Evolutionary conservation across 1,284 basidiomycete species (phyloP).

Genomic region (Laetiporus sulphureus): DNA sequence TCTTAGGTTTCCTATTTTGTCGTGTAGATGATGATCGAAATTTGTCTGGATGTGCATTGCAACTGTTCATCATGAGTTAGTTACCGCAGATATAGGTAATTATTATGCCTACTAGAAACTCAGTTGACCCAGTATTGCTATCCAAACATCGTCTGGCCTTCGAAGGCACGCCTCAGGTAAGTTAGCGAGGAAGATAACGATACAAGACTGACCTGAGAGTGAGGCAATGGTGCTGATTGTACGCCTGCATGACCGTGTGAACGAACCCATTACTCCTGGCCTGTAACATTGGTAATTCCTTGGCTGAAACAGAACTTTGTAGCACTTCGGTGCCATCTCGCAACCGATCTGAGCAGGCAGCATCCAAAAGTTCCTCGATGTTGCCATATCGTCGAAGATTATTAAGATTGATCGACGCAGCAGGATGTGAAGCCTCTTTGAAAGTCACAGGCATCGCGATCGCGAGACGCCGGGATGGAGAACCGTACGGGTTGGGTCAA

Average conservation of each 20-base stretch:
- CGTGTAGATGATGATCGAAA: constrained; percentile 34
- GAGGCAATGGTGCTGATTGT: constrained; percentile 32
- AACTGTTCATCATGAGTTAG: constrained; percentile 8
- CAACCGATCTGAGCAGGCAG: constrained; percentile 3
- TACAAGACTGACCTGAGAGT: constrained; percentile 7
- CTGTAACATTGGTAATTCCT: constrained; percentile 1
- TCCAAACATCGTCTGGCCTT: constrained; percentile 40
- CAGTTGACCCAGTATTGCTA: constrained; percentile 37
- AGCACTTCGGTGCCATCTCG: constrained; percentile 7
- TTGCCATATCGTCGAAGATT: neutral
- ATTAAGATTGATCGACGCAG: neutral
- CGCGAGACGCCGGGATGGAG: neutral
- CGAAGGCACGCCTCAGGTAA: neutral
- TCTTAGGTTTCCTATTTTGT: constrained; percentile 30
- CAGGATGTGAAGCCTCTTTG: constrained; percentile 2
- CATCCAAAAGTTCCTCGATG: neutral
- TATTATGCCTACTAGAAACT: constrained; percentile 27
- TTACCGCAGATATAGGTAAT: neutral
- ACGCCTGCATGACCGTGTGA: constrained; percentile 30
- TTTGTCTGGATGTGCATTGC: constrained; percentile 35
- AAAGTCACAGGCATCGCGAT: constrained; percentile 16
- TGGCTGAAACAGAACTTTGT: constrained; percentile 11
- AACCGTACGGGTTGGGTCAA: neutral
- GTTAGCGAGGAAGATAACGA: neutral
- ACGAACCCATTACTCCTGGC: constrained; percentile 27